Conservation (phyloP, 2,329 filamentous ascomycete species). For the Sporothrix luriei region DNA sequence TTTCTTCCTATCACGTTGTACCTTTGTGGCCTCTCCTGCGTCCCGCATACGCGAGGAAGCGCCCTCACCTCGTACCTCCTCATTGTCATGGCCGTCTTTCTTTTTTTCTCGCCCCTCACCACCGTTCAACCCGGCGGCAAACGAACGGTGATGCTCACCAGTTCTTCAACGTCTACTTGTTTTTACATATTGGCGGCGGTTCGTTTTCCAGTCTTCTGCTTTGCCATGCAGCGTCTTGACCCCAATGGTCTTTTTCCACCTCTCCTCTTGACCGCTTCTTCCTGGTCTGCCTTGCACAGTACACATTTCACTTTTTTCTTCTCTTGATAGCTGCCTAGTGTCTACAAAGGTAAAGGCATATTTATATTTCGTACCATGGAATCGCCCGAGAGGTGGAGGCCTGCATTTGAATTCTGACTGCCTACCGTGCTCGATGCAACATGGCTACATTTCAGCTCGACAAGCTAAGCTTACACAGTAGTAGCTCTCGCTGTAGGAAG, state of each 20-base stretch:
- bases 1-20: not conserved
- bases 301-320: not conserved
- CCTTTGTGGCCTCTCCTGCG: not conserved
- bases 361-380: not conserved
- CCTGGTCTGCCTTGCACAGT: slow-evolving; percentile 18
- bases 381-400: too few relatives aligned
- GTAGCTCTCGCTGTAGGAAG: not conserved
- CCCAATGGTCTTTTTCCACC: not conserved
- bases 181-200: not conserved
- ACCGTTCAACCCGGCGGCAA: not conserved
- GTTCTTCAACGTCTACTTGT: not conserved
- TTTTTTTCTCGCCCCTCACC: not conserved
- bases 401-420: slow-evolving; percentile 2
- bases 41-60: slow-evolving; percentile 4
- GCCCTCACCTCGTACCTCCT: slow-evolving; percentile 8
- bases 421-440: slow-evolving; percentile 19
- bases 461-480: too few relatives aligned
- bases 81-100: not conserved
- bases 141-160: not conserved
- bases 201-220: too few relatives aligned
- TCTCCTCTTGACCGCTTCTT: slow-evolving; percentile 4
- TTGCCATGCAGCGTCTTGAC: not conserved
- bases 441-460: slow-evolving; percentile 29
- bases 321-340: not conserved
- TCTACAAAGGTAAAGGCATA: not conserved